A percentile compares a stretch with the other conserved stretches of the same genome.
Conservation (phyloP, 1,284 basidiomycete genomes). For the Tylopilus sp. region DNA sequence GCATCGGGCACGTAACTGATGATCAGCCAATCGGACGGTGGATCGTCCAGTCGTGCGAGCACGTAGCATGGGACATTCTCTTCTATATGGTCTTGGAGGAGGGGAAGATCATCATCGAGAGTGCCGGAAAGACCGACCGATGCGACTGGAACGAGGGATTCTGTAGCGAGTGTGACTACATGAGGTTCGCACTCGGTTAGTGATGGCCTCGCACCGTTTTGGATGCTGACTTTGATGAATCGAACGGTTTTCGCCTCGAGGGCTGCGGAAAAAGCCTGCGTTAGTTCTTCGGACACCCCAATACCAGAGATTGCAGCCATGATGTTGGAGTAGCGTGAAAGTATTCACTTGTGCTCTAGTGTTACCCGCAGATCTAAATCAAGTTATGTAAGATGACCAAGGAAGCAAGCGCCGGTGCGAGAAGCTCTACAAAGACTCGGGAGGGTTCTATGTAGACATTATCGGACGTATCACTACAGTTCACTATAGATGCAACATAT, state of each 20-base stretch:
- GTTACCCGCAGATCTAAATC: background rate
- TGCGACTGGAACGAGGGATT: slow-evolving; percentile 59
- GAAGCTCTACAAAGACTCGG: slow-evolving; percentile 15
- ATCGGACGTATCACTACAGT: slow-evolving; percentile 33
- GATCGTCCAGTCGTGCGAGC: slow-evolving; percentile 59
- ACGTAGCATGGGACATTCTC: slow-evolving; percentile 69
- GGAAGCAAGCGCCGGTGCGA: slow-evolving; percentile 5
- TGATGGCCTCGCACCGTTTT: slow-evolving; percentile 52
- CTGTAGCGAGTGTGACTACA: slow-evolving; percentile 38
- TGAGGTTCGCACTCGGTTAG: slow-evolving; percentile 28
- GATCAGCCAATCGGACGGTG: slow-evolving; percentile 61
- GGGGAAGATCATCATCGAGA: slow-evolving; percentile 56
- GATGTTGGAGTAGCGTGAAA: slow-evolving; percentile 1
- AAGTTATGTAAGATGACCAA: too few relatives aligned
- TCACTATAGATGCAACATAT: slow-evolving; percentile 35
- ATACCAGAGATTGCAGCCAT: slow-evolving; percentile 76
- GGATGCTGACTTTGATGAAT: slow-evolving; percentile 72
- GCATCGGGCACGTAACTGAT: slow-evolving; percentile 75
- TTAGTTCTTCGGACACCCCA: slow-evolving; percentile 49
- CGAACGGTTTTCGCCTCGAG: slow-evolving; percentile 48
- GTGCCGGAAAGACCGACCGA: slow-evolving; percentile 46
- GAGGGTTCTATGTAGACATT: slow-evolving; percentile 35
- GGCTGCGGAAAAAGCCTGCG: slow-evolving; percentile 53
- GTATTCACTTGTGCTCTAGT: too few relatives aligned
- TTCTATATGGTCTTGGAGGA: slow-evolving; percentile 55